These are phyloP conservation scores for Lactarius trivialis DNA, from an alignment of 768 basidiomycete genomes.

Conservation along the genomic window DNA sequence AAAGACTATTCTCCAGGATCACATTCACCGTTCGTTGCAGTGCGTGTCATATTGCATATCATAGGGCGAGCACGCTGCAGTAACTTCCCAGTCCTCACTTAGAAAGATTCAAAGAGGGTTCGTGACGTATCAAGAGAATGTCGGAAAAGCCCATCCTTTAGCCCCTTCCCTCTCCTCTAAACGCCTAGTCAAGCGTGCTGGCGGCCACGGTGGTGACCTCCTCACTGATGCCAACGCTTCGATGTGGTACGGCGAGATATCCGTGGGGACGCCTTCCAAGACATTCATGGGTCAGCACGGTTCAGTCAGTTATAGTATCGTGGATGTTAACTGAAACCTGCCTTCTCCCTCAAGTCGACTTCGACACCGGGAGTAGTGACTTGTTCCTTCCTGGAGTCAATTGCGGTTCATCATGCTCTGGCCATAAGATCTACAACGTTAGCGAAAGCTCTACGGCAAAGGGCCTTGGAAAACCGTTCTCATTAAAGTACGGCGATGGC, in stretches of 20 bases:
- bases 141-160: background rate
- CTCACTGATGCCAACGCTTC: background rate
- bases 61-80: no score
- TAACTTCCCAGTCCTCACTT: background rate
- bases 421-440: slow-evolving; percentile 6
- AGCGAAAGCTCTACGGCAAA: slow-evolving; percentile 20
- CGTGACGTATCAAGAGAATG: slow-evolving; percentile 2
- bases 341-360: slow-evolving; percentile 28
- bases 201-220: background rate
- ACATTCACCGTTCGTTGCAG: background rate
- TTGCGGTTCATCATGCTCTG: slow-evolving; percentile 29
- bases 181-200: background rate
- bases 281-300: background rate
- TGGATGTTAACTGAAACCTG: background rate
- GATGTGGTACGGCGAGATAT: slow-evolving; percentile 16
- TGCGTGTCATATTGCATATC: background rate
- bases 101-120: slow-evolving; percentile 13
- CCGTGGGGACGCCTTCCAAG: slow-evolving; percentile 12
- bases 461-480: slow-evolving; percentile 27
- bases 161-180: background rate
- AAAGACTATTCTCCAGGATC: no score
- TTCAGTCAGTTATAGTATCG: background rate
- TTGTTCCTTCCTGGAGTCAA: slow-evolving; percentile 31
- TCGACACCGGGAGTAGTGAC: slow-evolving; percentile 33
- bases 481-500: slow-evolving; percentile 36